Percentiles rank a stretch among this genome's conserved stretches.
phyloP scores from a whole-genome alignment of 202 grass and related monocot species.

The Setaria viridis region DNA sequence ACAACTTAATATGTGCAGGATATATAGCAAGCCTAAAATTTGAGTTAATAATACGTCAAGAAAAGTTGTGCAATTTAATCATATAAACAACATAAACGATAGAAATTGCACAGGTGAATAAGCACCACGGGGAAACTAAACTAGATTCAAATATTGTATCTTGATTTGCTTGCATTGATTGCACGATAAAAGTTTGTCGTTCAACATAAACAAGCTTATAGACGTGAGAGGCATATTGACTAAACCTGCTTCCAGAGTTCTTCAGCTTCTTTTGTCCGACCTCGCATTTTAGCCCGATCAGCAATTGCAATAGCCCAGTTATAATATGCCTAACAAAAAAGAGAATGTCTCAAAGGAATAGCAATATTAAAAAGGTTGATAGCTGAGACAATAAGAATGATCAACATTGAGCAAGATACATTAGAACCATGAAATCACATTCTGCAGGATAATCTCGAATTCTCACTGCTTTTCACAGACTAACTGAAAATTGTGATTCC shows the following conservation, averaged over 20 bases:
- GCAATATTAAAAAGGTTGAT: constrained; percentile 19
- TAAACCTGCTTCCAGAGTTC: constrained; percentile 98
- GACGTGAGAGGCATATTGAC: constrained; percentile 24
- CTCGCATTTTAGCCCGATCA: constrained; percentile 98
- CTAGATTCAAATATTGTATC: constrained; percentile 19
- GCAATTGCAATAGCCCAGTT: constrained; percentile 99
- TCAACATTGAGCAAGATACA: neutral
- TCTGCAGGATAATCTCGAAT: constrained; percentile 31
- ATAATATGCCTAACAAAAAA: constrained; percentile 84
- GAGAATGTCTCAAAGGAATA: constrained; percentile 1
- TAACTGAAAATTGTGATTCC: neutral
- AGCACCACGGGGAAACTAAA: constrained; percentile 28
- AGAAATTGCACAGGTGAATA: neutral
- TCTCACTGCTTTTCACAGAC: constrained; percentile 10
- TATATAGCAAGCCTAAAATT: neutral
- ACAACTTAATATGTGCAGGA: neutral
- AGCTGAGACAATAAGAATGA: neutral
- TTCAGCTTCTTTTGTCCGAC: constrained; percentile 98
- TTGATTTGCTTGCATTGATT: neutral
- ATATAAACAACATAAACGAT: constrained; percentile 8
- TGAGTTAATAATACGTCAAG: neutral
- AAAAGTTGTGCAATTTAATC: constrained; percentile 27
- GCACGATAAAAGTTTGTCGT: neutral
- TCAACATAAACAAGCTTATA: constrained; percentile 39
- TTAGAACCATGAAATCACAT: constrained; percentile 22